These are phyloP conservation scores for Lodderomyces oxycetoniae DNA, from an alignment of 1,139 yeast genomes.

Conservation along the genomic window DNA sequence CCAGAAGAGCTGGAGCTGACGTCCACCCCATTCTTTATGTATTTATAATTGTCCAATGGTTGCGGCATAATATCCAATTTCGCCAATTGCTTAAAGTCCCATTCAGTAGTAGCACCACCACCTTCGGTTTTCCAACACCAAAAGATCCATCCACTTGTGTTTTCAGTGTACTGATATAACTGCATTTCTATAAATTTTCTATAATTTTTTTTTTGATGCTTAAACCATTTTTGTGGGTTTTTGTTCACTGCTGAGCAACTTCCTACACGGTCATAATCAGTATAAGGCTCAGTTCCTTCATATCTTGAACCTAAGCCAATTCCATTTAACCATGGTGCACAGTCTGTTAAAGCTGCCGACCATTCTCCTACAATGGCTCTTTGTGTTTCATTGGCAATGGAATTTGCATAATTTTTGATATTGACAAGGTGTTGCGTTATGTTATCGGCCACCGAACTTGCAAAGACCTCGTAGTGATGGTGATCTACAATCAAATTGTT, in stretches of 20 bases:
- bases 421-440: constrained; percentile 36
- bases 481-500: constrained; percentile 53
- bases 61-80: constrained; percentile 52
- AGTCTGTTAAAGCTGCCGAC: constrained; percentile 62
- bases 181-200: constrained; percentile 46
- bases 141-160: constrained; percentile 57
- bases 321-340: constrained; percentile 64
- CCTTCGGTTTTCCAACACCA: constrained; percentile 68
- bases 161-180: constrained; percentile 20
- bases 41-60: constrained; percentile 47
- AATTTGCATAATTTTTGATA: constrained; percentile 32
- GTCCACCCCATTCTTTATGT: constrained; percentile 37
- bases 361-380: constrained; percentile 59
- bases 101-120: constrained; percentile 43
- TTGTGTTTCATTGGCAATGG: constrained; percentile 40
- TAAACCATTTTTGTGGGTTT: constrained; percentile 34
- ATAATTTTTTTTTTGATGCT: constrained; percentile 36
- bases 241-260: constrained; percentile 23
- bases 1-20: constrained; percentile 13
- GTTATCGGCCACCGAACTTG: constrained; percentile 32
- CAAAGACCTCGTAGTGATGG: constrained; percentile 62
- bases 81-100: constrained; percentile 56
- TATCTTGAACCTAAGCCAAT: constrained; percentile 55
- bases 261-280: constrained; percentile 29
- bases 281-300: constrained; percentile 44